Base-by-base conservation (phyloP, 2,329 filamentous ascomycete species). In the Aureobasidium vineae region DNA sequence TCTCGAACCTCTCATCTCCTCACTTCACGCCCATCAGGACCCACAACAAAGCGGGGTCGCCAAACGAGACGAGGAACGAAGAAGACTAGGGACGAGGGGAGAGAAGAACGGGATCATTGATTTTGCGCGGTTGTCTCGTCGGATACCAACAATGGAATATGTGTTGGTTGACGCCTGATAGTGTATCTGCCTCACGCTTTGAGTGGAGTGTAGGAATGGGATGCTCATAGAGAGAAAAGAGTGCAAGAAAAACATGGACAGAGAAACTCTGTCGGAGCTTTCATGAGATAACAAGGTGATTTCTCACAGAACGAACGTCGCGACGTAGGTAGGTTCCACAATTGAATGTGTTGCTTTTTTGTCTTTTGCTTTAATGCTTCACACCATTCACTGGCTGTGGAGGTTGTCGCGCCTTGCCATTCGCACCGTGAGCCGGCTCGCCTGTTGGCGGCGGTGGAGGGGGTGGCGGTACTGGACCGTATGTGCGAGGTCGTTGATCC, bases 391-490 rank as follows among this genome's bases (percentile, higher is more conserved):
- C 68, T 68, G 69, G 49, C 54, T 73, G 73, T 60, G 16, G 31
- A 5, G 40, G 45, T 52, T 66, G 64, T 57, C 45, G 64, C 2
- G 33, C 53, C 53, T 54, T 54, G 45, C 33, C 33, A 49, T 45
- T 54, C 19, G 16, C n/a, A n/a, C 41, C 64, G 15, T 65, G 45
- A 5, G 63, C 31, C 16, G 40, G 33, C 11, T 60, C 59, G 59
- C 54, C 65, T 49, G 61, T 60, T 19, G 50, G 63, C 21, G 80
- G 72, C 43, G 82, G 78, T 45, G 80, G 81, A 11, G 82, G 82
- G 11, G 83, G 83, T 21, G 82, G 82, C 31, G 82, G 82, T 26
- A 81, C 81, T 69, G 78, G 69, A 74, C 81, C 70, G 77, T 74
- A 73, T 77, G 80, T 72, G 56, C 71, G 68, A 45, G 72, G 71